These are phyloP conservation scores for Cyclaneusma minus DNA, from an alignment of 2,329 filamentous ascomycete species.

Conservation along the genomic window DNA sequence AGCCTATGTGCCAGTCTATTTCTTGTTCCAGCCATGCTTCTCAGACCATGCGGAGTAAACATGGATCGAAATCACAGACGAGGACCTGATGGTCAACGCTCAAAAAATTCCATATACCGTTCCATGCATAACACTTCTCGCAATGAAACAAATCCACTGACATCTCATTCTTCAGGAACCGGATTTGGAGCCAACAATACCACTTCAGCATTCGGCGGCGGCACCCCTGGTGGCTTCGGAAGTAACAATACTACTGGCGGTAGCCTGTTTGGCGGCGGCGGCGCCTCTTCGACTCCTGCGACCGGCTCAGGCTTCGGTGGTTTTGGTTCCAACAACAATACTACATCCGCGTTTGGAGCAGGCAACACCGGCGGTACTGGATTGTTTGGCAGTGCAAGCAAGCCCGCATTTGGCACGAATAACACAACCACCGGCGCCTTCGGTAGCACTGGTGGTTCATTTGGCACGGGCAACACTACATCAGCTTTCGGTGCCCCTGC, in stretches of 20 bases:
- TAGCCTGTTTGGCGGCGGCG: slow-evolving; percentile 34
- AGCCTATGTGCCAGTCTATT: too few species aligned
- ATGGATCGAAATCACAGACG: too few species aligned
- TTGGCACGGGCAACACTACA: slow-evolving; percentile 26
- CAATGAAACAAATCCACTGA: too few species aligned
- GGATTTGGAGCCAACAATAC: slow-evolving; percentile 28
- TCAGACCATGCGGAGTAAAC: too few species aligned
- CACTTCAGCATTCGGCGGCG: slow-evolving; percentile 15
- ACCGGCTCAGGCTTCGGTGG: slow-evolving; percentile 21
- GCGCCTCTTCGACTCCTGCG: slow-evolving; percentile 18
- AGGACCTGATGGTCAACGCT: too few species aligned
- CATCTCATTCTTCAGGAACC: slow-evolving; percentile 8
- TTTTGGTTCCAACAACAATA: slow-evolving; percentile 24
- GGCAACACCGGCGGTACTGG: slow-evolving; percentile 11
- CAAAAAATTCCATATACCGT: too few species aligned
- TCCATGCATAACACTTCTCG: too few species aligned
- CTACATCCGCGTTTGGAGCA: slow-evolving; percentile 12
- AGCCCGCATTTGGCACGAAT: slow-evolving; percentile 18
- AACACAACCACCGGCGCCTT: slow-evolving; percentile 11
- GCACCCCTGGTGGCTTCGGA: slow-evolving; percentile 30
- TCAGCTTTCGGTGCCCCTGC: slow-evolving; percentile 24
- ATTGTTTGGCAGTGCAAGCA: slow-evolving; percentile 13
- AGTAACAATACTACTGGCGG: slow-evolving; percentile 23
- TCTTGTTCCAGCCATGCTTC: too few species aligned
- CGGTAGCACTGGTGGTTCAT: slow-evolving; percentile 16